Evolutionary conservation across 2,329 filamentous ascomycete species (phyloP).

Genomic region (Ophiocordyceps polyrhachis-furcata): DNA sequence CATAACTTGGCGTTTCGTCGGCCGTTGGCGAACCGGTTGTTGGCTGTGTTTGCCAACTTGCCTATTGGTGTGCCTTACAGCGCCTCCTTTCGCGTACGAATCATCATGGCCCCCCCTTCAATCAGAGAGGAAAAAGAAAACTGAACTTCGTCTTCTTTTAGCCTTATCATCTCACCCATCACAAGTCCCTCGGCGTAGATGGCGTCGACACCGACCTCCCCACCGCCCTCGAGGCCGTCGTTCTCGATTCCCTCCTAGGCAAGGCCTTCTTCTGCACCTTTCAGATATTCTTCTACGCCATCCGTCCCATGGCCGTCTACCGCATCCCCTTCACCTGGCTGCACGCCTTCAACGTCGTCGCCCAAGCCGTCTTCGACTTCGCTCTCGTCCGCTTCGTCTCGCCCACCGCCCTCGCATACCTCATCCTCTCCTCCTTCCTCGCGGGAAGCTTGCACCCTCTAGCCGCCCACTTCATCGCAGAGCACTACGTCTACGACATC

Average conservation of each 20-base stretch:
- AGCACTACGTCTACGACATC: conserved; percentile 74
- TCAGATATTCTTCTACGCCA: conserved; percentile 96
- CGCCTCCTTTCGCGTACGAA: conserved; percentile 69
- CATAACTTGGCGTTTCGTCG: conserved; percentile 91
- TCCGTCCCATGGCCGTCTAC: conserved; percentile 91
- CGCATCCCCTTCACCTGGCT: conserved; percentile 70
- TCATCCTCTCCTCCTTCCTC: conserved; percentile 79
- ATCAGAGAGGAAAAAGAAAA: not conserved
- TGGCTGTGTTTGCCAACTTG: conserved; percentile 87
- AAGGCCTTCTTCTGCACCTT: conserved; percentile 99
- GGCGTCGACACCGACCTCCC: conserved; percentile 93
- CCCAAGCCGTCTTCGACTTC: conserved; percentile 64
- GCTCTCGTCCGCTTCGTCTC: conserved; percentile 43
- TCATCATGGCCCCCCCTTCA: too few species aligned
- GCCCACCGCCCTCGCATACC: conserved; percentile 53
- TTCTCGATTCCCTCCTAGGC: conserved; percentile 85
- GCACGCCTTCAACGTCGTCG: conserved; percentile 62
- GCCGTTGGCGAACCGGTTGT: conserved; percentile 58
- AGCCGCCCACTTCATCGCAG: conserved; percentile 94
- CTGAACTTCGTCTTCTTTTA: conserved; percentile 14
- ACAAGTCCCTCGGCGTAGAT: conserved; percentile 94
- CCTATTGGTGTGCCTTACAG: conserved; percentile 94
- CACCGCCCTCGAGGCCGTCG: conserved; percentile 73
- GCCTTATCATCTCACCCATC: conserved; percentile 96
- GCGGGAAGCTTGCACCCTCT: conserved; percentile 87